Percentiles rank a stretch among this genome's conserved stretches.
Conservation (phyloP, 345 rosid genomes). For the Clarkia xantiana region DNA sequence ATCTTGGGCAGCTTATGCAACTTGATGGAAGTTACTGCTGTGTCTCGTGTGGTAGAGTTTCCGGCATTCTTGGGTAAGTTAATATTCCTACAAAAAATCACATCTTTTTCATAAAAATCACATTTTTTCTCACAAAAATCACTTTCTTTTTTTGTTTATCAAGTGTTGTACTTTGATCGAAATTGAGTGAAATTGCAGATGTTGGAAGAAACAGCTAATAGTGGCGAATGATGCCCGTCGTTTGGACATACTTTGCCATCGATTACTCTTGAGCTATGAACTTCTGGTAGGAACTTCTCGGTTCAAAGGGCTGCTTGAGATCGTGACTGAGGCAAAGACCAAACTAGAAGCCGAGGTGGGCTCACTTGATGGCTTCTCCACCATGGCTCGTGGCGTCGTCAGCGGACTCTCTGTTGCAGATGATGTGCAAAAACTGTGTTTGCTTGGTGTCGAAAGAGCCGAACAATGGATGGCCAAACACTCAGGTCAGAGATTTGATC, state of each 20-base stretch:
- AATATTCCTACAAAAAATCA: neutral
- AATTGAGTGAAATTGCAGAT: constrained; percentile 22
- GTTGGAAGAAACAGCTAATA: constrained; percentile 79
- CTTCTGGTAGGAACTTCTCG: constrained; percentile 61
- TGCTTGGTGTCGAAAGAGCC: constrained; percentile 52
- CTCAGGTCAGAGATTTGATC: constrained; percentile 14
- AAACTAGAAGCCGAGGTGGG: constrained; percentile 81
- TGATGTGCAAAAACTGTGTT: constrained; percentile 65
- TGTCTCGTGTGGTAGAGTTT: constrained; percentile 93
- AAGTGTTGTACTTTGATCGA: too few species aligned
- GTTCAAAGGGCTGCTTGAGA: constrained; percentile 54
- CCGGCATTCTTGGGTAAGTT: constrained; percentile 78
- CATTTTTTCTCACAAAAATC: neutral
- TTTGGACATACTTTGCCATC: constrained; percentile 64
- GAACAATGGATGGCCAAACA: constrained; percentile 39
- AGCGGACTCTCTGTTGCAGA: constrained; percentile 73
- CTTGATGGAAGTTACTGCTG: constrained; percentile 84
- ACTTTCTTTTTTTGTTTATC: too few species aligned
- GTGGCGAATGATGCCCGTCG: constrained; percentile 86
- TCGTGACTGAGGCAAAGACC: constrained; percentile 55
- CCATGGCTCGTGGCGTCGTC: constrained; percentile 75
- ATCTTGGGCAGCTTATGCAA: constrained; percentile 73
- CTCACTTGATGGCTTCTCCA: constrained; percentile 49
- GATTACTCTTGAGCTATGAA: constrained; percentile 71
- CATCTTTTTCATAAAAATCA: neutral